These are phyloP conservation scores for Emmonsia crescens DNA, from an alignment of 2,329 filamentous ascomycete species.

Conservation along the genomic window DNA sequence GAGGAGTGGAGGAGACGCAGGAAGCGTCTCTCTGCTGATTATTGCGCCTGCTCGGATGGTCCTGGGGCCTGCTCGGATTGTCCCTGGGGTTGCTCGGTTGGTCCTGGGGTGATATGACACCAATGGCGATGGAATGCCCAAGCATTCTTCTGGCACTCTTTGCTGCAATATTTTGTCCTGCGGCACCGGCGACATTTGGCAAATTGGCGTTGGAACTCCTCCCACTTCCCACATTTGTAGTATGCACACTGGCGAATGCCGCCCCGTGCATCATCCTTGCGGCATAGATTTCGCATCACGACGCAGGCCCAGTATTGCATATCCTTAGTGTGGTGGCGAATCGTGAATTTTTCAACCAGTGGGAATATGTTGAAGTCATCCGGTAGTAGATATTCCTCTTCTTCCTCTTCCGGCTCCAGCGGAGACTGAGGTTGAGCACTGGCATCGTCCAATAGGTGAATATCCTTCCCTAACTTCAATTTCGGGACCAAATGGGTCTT, in stretches of 20 bases:
- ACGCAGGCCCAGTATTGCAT: constrained; percentile 99
- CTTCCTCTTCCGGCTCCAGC: constrained; percentile 42
- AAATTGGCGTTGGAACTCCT: constrained; percentile 91
- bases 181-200: constrained; percentile 94
- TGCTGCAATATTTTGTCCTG: constrained; percentile 98
- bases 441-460: constrained; percentile 67
- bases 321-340: constrained; percentile 85
- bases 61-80: background rate
- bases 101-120: constrained; percentile 48
- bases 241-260: constrained; percentile 96
- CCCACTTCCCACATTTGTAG: constrained; percentile 97
- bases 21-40: background rate
- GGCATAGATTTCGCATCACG: constrained; percentile 96
- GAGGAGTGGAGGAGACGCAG: background rate
- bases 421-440: constrained; percentile 29
- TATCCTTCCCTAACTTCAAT: constrained; percentile 78
- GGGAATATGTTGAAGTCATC: constrained; percentile 99
- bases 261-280: constrained; percentile 88
- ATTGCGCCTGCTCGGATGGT: background rate
- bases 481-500: constrained; percentile 85
- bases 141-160: constrained; percentile 97
- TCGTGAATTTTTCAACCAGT: constrained; percentile 94
- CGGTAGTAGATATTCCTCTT: constrained; percentile 80
- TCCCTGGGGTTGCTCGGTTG: background rate
- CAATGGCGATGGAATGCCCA: constrained; percentile 98